Evolutionary conservation across 2,329 filamentous ascomycete genomes (phyloP).

Genomic region (Grosmannia huntii): DNA sequence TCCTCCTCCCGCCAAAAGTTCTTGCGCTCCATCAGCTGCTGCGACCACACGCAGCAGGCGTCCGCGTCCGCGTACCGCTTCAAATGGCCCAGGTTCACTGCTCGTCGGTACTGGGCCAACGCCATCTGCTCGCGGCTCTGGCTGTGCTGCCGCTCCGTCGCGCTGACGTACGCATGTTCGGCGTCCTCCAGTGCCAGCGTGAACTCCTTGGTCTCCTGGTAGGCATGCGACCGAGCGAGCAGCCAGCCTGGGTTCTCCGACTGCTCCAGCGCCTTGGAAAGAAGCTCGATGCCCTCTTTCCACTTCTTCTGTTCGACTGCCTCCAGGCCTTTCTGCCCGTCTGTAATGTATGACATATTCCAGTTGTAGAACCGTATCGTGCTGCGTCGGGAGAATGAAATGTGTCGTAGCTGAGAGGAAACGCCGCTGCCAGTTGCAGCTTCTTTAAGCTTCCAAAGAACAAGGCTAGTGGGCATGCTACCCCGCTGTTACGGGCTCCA

Average conservation of each 20-base stretch:
- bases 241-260: conserved; percentile 66
- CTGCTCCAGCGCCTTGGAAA: conserved; percentile 52
- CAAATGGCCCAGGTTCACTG: conserved; percentile 58
- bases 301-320: conserved; percentile 53
- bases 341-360: conserved; percentile 36
- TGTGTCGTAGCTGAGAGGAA: neutral
- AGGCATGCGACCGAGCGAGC: conserved; percentile 67
- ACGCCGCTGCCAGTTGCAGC: neutral
- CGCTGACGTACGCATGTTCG: conserved; percentile 49
- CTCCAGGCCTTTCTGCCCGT: conserved; percentile 49
- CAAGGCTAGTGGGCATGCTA: neutral
- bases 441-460: neutral
- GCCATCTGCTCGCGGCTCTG: conserved; percentile 54
- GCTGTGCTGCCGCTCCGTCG: conserved; percentile 50
- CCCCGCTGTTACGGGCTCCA: no score
- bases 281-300: conserved; percentile 52
- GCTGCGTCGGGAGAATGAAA: neutral
- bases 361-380: neutral
- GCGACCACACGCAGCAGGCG: conserved; percentile 51
- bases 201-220: conserved; percentile 50
- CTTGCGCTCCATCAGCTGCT: conserved; percentile 27
- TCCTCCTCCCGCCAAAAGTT: conserved; percentile 22
- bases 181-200: conserved; percentile 57
- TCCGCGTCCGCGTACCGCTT: conserved; percentile 63
- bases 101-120: conserved; percentile 71